Evolutionary conservation across 129 eudicot genomes (phyloP).

Genomic region (sunflower (Helianthus annuus)): DNA sequence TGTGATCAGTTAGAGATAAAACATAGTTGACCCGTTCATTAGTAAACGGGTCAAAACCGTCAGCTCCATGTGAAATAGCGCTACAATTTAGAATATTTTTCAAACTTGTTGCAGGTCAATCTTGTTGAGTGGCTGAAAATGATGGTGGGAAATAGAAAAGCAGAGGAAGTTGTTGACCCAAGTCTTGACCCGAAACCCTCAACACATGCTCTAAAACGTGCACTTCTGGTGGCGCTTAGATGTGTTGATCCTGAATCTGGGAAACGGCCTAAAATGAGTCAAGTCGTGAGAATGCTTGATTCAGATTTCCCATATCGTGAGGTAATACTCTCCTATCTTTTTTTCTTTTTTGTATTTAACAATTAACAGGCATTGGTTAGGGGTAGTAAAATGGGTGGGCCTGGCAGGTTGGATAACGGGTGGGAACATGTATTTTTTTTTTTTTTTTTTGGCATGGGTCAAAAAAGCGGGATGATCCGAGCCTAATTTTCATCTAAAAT

Average conservation of each 20-base stretch:
- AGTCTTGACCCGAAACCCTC: constrained; percentile 71
- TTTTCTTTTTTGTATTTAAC: not conserved
- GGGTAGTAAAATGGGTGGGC: not conserved
- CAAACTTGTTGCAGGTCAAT: constrained; percentile 59
- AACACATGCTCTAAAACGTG: constrained; percentile 80
- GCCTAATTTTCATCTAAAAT: not conserved
- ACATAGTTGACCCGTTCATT: not conserved
- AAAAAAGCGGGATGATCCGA: not conserved
- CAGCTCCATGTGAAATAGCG: not conserved
- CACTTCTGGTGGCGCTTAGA: constrained; percentile 89
- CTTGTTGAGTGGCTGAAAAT: constrained; percentile 97
- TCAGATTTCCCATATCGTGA: constrained; percentile 85
- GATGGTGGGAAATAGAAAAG: constrained; percentile 91
- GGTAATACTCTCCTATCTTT: constrained; percentile 39
- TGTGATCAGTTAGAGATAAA: not conserved
- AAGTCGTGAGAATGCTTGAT: constrained; percentile 91
- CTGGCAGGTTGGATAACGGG: not conserved
- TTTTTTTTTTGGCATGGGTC: not conserved
- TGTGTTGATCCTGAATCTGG: constrained; percentile 96
- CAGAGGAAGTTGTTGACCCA: constrained; percentile 96
- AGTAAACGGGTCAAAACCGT: not conserved
- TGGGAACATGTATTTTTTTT: not conserved
- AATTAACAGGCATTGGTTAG: not conserved
- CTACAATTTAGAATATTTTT: not conserved
- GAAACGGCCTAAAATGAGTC: constrained; percentile 96